Evolutionary conservation across 2,329 filamentous ascomycete genomes (phyloP), one percentile per base, ranked within the genome.

Genomic region (Cytospora piceicola): DNA sequence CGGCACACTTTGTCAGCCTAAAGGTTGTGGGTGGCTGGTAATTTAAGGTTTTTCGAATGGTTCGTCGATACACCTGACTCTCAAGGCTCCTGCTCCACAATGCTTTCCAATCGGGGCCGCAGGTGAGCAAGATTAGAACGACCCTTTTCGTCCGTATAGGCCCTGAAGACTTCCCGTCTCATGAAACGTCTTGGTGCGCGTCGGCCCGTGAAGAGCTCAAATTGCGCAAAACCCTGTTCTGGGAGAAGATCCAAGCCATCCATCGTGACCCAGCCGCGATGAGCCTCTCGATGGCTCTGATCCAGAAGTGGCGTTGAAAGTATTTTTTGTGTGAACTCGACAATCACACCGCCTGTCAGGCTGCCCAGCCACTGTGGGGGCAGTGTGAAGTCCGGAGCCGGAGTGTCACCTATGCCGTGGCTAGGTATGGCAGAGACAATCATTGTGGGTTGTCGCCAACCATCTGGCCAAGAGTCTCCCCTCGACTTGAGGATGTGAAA

Each of bases 191-290:
- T 83, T 9, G 89, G 90, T 12, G 89, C 89, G 70, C 88, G 83
- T 59, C 89, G 82, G 0, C 90, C 91, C 0, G 91, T 93, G 74
- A 94, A 92, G 2, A 94, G 77, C 76, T 94, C 91, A 72, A 94
- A 94, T 71, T 94, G 91, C 1, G 91, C 90, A 76, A 91, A 91
- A 0, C 89, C 91, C 73, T 94, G 91, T 74, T 94, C 91, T 0
- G 90, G 90, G 17, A 94, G 76, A 56, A 93, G 82, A 71, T 94
- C 90, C 15, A 94, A 78, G 0, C 91, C 91, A 71, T 93, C 90
- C 75, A 93, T 86, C 22, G 90, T 82, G 0, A 93, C 88, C 90
- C 90, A 94, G 51, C 90, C 83, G 69, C 83, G 79, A 63, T 86
- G 79, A 24, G 86, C 80, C 74, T 86, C 77, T 61, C 80, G 78